phyloP scores from a whole-genome alignment of 75 land plant species.

The Cupressus sempervirens region DNA sequence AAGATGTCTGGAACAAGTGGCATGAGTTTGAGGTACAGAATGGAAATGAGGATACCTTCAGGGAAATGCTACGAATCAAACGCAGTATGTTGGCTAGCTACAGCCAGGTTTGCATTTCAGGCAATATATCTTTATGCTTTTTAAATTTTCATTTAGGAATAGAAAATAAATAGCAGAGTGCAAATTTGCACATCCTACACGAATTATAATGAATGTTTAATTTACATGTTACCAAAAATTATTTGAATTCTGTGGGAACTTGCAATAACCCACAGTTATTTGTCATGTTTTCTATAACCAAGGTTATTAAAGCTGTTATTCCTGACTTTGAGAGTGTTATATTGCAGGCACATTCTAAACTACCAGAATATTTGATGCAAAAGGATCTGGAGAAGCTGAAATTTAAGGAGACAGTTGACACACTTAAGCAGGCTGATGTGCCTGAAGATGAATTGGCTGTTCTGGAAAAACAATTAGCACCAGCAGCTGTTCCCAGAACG shows the following conservation, averaged over 20 bases:
- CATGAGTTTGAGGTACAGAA: slow-evolving; percentile 92
- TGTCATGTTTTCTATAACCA: neutral
- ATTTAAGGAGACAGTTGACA: slow-evolving; percentile 68
- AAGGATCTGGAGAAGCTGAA: slow-evolving; percentile 54
- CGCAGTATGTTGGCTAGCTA: slow-evolving; percentile 87
- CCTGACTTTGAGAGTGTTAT: slow-evolving; percentile 9
- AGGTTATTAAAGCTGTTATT: neutral
- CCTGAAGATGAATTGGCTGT: slow-evolving; percentile 94
- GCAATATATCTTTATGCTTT: neutral
- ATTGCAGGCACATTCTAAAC: slow-evolving; percentile 76
- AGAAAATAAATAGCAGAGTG: neutral
- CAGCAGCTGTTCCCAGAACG: slow-evolving; percentile 22
- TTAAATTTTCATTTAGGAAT: neutral
- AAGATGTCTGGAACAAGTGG: slow-evolving; percentile 89
- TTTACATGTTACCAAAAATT: neutral
- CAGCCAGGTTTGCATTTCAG: slow-evolving; percentile 61
- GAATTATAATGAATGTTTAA: no score
- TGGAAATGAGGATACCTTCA: slow-evolving; percentile 95
- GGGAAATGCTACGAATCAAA: slow-evolving; percentile 89
- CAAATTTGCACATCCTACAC: no score
- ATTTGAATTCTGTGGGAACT: neutral
- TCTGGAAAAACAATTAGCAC: slow-evolving; percentile 70
- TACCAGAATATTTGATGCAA: slow-evolving; percentile 89
- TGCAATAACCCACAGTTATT: neutral
- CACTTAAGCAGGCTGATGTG: slow-evolving; percentile 66